A percentile compares a stretch with the other conserved stretches of the same genome.
Conservation (phyloP, 2,329 filamentous ascomycete species). For the Apiospora phragmitis region DNA sequence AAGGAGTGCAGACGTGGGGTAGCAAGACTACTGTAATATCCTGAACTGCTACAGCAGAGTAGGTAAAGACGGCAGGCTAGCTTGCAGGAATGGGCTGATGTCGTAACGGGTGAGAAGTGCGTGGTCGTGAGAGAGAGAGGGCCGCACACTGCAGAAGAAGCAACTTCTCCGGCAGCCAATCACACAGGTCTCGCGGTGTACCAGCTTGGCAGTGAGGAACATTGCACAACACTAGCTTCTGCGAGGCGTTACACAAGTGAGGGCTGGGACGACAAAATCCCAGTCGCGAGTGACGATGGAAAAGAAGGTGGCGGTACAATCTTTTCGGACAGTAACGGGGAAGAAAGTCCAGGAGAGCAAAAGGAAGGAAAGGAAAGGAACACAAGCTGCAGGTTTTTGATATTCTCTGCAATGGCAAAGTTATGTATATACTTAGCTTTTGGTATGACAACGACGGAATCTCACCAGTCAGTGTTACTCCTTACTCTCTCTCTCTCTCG, state of each 20-base stretch:
- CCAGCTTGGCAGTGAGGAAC: neutral
- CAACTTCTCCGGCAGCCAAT: conserved; percentile 3
- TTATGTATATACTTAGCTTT: neutral
- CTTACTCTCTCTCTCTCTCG: neutral
- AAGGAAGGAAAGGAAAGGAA: neutral
- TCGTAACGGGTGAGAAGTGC: neutral
- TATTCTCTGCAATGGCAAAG: neutral
- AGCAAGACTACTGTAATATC: neutral
- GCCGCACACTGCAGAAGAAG: neutral
- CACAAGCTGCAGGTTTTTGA: neutral
- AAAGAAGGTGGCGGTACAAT: neutral
- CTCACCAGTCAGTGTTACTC: neutral
- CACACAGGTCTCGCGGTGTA: neutral
- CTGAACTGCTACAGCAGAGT: neutral
- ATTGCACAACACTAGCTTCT: neutral
- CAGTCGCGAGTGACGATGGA: neutral
- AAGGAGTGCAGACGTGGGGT: neutral
- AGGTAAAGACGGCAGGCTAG: neutral
- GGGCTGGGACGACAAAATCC: neutral
- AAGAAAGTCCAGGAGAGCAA: neutral
- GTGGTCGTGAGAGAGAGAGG: neutral
- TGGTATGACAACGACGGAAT: neutral
- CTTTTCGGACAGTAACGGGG: neutral
- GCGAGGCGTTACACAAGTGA: neutral
- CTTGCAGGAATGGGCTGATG: neutral